These are phyloP conservation scores for Populus hybrid DNA, from an alignment of 441 rosid genomes.

Conservation along the genomic window DNA sequence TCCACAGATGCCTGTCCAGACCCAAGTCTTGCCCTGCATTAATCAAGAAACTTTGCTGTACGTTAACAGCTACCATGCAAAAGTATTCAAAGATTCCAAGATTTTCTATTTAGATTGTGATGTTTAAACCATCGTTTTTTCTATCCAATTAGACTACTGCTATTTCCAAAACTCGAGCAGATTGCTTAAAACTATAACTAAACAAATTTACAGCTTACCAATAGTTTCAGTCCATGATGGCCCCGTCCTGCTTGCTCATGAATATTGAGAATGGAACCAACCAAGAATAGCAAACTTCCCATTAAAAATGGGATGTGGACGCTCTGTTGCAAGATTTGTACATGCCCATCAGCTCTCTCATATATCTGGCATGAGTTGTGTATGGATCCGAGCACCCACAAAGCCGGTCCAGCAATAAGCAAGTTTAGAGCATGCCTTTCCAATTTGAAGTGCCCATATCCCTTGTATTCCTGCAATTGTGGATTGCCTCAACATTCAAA, in stretches of 20 bases:
- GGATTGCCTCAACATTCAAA: neutral
- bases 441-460: constrained; percentile 35
- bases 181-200: neutral
- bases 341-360: constrained; percentile 78
- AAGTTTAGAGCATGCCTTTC: constrained; percentile 59
- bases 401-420: constrained; percentile 65
- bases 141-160: too few species aligned
- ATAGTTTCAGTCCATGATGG: constrained; percentile 43
- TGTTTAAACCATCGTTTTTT: too few species aligned
- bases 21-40: constrained; percentile 44
- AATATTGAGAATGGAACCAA: constrained; percentile 55
- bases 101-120: neutral
- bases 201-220: constrained; percentile 36
- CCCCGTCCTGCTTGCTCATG: constrained; percentile 37
- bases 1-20: constrained; percentile 57
- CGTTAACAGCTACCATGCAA: neutral
- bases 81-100: neutral
- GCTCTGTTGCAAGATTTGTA: constrained; percentile 62
- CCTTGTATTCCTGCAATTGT: constrained; percentile 51
- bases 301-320: constrained; percentile 67
- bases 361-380: constrained; percentile 86
- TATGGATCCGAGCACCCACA: constrained; percentile 76
- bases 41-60: neutral
- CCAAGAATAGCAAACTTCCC: constrained; percentile 60
- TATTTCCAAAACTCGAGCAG: too few species aligned